A percentile compares a stretch with the other conserved stretches of the same genome.
These are phyloP conservation scores for Candida maltosa DNA, from an alignment of 805 yeast genomes.

Conservation along the genomic window DNA sequence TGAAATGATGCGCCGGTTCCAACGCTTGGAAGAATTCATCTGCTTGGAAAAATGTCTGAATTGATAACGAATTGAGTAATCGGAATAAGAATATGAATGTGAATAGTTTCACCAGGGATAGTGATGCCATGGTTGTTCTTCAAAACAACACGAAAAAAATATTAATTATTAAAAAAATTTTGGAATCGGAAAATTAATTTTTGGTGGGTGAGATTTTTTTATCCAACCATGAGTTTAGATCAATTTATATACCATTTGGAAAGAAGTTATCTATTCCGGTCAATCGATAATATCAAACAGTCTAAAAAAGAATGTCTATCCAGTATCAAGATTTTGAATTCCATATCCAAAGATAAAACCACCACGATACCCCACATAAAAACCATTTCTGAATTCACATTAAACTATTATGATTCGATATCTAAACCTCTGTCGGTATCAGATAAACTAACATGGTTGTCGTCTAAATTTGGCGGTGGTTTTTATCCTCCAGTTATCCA, in stretches of 20 bases:
- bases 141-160: too few species aligned
- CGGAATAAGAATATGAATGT: conserved; percentile 6
- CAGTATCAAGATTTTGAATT: conserved; percentile 22
- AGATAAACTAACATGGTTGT: conserved; percentile 24
- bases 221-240: neutral
- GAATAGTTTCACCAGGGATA: conserved; percentile 1
- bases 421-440: conserved; percentile 3
- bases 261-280: conserved; percentile 10
- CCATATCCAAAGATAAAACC: conserved; percentile 9
- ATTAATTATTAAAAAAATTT: too few species aligned
- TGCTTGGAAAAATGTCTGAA: conserved; percentile 84
- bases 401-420: conserved; percentile 18
- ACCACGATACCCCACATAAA: conserved; percentile 3
- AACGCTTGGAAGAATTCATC: conserved; percentile 93
- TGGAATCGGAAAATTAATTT: too few species aligned
- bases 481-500: conserved; percentile 19
- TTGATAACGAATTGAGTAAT: conserved; percentile 58
- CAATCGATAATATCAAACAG: conserved; percentile 12
- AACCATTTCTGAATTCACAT: conserved; percentile 17
- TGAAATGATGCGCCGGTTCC: conserved; percentile 82
- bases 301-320: conserved; percentile 19
- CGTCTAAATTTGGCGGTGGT: conserved; percentile 15
- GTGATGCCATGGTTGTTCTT: too few species aligned
- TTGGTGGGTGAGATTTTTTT: too few species aligned
- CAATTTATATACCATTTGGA: conserved; percentile 13